These are phyloP conservation scores for Diversispora epigaea DNA, from an alignment of 192 early-diverging fungal species.

Conservation along the genomic window DNA sequence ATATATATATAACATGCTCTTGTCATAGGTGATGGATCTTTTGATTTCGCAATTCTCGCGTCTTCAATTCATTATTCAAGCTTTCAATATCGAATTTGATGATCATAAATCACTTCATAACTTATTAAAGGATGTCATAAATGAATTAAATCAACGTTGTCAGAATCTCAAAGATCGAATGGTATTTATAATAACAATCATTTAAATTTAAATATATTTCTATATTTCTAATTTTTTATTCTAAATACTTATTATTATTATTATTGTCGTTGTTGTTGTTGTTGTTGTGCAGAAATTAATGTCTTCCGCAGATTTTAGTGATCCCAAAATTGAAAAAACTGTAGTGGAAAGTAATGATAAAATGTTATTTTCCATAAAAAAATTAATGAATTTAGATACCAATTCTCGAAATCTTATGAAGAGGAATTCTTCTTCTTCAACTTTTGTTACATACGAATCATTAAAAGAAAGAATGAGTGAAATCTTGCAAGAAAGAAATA, in stretches of 20 bases:
- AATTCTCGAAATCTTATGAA: not conserved
- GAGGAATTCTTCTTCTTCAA: not conserved
- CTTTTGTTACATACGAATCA: slow-evolving; percentile 16
- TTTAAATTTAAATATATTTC: too few relatives aligned
- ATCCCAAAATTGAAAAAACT: not conserved
- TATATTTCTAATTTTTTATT: not conserved
- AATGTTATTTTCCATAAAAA: slow-evolving; percentile 26
- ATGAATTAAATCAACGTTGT: slow-evolving; percentile 1
- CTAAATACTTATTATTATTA: too few relatives aligned
- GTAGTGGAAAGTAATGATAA: slow-evolving; percentile 13
- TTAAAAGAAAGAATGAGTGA: slow-evolving; percentile 13
- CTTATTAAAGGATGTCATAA: not conserved
- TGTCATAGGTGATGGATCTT: slow-evolving; percentile 13
- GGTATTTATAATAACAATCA: not conserved
- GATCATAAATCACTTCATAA: slow-evolving; percentile 12
- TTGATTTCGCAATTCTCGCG: slow-evolving; percentile 13
- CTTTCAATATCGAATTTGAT: slow-evolving; percentile 9
- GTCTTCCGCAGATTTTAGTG: not conserved
- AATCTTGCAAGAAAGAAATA: not conserved
- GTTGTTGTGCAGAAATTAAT: slow-evolving; percentile 1
- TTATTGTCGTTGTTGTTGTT: too few relatives aligned
- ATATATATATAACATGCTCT: too few relatives aligned
- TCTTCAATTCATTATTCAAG: not conserved
- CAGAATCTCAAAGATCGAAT: not conserved
- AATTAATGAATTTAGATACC: not conserved